Percentiles rank a stretch among this genome's conserved stretches.
phyloP scores from a whole-genome alignment of 441 rosid genomes.

The Omphalea diandra region DNA sequence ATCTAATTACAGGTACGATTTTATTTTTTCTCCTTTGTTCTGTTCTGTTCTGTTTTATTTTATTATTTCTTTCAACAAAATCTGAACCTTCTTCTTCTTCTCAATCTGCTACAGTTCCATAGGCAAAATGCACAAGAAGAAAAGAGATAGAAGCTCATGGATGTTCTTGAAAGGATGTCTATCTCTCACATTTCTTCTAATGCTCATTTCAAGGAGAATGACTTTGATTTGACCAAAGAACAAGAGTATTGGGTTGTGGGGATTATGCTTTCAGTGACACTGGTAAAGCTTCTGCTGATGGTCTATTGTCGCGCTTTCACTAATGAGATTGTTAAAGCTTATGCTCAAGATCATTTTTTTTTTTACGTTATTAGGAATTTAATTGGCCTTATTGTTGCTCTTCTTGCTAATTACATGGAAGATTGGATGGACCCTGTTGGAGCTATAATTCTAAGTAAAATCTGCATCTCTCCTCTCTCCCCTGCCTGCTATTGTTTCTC shows the following conservation, averaged over 20 bases:
- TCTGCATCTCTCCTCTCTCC: background rate
- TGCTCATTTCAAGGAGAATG: constrained; percentile 50
- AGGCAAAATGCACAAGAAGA: too few species aligned
- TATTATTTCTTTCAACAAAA: too few species aligned
- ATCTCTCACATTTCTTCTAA: constrained; percentile 16
- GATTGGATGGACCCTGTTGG: constrained; percentile 94
- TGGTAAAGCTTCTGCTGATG: constrained; percentile 67
- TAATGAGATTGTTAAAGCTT: constrained; percentile 89
- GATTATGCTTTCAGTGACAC: constrained; percentile 86
- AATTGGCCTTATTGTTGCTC: constrained; percentile 83
- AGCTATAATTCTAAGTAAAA: constrained; percentile 77
- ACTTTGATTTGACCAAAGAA: constrained; percentile 57
- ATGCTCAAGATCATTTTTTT: constrained; percentile 95
- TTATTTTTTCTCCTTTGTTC: too few species aligned
- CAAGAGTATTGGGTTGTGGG: constrained; percentile 90
- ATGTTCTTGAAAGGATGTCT: constrained; percentile 19
- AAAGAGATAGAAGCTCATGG: background rate
- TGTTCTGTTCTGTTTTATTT: too few species aligned
- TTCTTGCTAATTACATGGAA: constrained; percentile 77
- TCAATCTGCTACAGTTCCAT: too few species aligned
- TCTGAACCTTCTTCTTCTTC: too few species aligned
- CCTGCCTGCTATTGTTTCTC: background rate
- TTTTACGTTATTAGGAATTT: constrained; percentile 87
- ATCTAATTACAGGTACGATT: too few species aligned
- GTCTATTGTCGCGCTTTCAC: constrained; percentile 76